Evolutionary conservation across 306 rosid species (phyloP).

Genomic region (Potentilla sterilis): DNA sequence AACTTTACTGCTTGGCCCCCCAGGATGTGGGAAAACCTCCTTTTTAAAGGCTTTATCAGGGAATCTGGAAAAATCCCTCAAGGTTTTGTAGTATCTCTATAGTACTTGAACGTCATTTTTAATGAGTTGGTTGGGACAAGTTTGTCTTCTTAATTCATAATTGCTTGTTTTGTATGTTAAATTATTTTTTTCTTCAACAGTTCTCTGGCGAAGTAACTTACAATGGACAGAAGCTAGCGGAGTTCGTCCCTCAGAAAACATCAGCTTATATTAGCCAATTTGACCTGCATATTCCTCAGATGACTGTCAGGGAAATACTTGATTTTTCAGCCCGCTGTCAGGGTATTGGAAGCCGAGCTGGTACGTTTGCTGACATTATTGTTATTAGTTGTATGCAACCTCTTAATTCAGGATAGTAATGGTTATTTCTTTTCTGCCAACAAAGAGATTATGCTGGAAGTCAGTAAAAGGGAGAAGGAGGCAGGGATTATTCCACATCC

Average conservation of each 20-base stretch:
- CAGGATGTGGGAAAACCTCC: conserved; percentile 52
- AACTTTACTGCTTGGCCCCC: conserved; percentile 50
- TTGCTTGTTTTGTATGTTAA: background rate
- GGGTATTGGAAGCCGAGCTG: conserved; percentile 65
- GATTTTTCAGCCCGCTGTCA: conserved; percentile 76
- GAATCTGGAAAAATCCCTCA: conserved; percentile 38
- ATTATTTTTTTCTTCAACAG: conserved; percentile 26
- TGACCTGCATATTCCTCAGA: conserved; percentile 62
- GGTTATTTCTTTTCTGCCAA: conserved; percentile 6
- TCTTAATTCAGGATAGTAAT: background rate
- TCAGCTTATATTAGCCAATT: conserved; percentile 71
- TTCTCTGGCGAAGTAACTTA: conserved; percentile 49
- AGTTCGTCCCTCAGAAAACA: conserved; percentile 62
- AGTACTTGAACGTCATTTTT: background rate
- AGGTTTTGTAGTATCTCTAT: conserved; percentile 24
- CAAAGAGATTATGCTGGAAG: conserved; percentile 60
- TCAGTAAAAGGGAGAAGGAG: conserved; percentile 61
- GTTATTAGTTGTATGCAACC: background rate
- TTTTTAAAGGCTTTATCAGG: conserved; percentile 40
- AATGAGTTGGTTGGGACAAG: background rate
- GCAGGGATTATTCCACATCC: conserved; percentile 67
- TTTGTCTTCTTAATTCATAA: background rate
- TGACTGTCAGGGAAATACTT: conserved; percentile 81
- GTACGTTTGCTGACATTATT: conserved; percentile 28
- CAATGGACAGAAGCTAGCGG: conserved; percentile 55